phyloP scores from a whole-genome alignment of 192 early-diverging fungal genomes.

The Gamsiella multidivaricata region DNA sequence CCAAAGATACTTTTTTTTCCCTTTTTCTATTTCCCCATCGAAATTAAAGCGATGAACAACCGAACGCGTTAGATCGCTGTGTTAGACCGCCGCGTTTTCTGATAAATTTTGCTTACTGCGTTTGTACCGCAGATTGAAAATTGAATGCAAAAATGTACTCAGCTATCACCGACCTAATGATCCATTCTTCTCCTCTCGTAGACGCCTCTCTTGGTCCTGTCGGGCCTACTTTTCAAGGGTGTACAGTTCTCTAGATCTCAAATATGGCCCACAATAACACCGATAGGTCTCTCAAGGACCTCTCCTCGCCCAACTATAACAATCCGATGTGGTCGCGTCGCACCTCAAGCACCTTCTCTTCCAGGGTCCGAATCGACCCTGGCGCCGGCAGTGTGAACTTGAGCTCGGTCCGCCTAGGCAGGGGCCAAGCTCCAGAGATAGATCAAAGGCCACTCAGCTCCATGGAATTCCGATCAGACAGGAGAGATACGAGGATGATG shows the following conservation, averaged over 20 bases:
- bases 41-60: too few species aligned
- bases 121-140: too few species aligned
- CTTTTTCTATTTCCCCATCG: too few species aligned
- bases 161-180: too few species aligned
- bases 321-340: not conserved
- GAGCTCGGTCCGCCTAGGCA: not conserved
- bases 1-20: too few species aligned
- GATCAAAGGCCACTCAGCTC: not conserved
- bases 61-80: too few species aligned
- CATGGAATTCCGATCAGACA: not conserved
- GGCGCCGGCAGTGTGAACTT: not conserved
- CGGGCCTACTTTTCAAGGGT: too few species aligned
- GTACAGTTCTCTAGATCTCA: not conserved
- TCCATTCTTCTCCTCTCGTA: too few species aligned
- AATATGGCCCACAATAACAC: constrained; percentile 19
- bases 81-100: too few species aligned
- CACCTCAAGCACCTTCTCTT: not conserved
- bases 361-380: not conserved
- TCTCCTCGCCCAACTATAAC: not conserved
- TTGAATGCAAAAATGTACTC: too few species aligned
- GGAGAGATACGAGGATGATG: constrained; percentile 9
- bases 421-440: not conserved
- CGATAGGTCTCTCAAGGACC: constrained; percentile 1
- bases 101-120: too few species aligned
- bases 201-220: too few species aligned